phyloP scores from a whole-genome alignment of 805 yeast species.

The Sugiyamaella valdiviana region DNA sequence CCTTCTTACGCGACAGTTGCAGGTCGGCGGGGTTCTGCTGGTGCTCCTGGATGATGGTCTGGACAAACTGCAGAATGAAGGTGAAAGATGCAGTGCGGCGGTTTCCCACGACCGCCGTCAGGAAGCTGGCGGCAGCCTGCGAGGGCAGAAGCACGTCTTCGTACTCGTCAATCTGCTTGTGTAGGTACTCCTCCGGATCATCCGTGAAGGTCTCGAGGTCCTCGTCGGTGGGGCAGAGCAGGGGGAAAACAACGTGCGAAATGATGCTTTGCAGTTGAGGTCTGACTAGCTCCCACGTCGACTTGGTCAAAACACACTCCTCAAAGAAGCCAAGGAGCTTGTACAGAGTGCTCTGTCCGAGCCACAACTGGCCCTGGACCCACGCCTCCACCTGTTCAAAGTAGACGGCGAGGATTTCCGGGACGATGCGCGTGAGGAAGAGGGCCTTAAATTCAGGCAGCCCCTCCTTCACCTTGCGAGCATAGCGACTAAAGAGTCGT shows the following conservation, averaged over 20 bases:
- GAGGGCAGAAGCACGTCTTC: conserved; percentile 66
- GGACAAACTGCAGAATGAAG: conserved; percentile 49
- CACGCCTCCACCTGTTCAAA: conserved; percentile 66
- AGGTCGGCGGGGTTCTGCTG: conserved; percentile 32
- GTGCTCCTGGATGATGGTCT: conserved; percentile 37
- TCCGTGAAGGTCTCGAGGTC: conserved; percentile 70
- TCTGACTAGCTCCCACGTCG: conserved; percentile 61
- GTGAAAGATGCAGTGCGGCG: conserved; percentile 36
- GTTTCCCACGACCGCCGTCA: conserved; percentile 66
- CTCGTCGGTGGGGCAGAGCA: conserved; percentile 62
- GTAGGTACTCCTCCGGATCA: conserved; percentile 86
- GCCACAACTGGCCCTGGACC: conserved; percentile 63
- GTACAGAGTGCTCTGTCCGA: conserved; percentile 58
- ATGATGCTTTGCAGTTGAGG: conserved; percentile 61
- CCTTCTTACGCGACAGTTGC: conserved; percentile 54
- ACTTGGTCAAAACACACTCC: conserved; percentile 50
- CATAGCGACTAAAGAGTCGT: conserved; percentile 67
- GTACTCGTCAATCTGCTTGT: conserved; percentile 55
- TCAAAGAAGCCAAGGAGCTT: conserved; percentile 60
- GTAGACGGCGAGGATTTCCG: conserved; percentile 61
- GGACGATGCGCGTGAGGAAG: conserved; percentile 57
- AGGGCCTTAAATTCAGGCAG: conserved; percentile 46
- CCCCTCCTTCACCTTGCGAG: conserved; percentile 28
- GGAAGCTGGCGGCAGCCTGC: conserved; percentile 67
- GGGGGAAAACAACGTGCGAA: conserved; percentile 67